Base-by-base conservation (phyloP, 2,329 filamentous ascomycete genomes). In the Cadophora malorum region DNA sequence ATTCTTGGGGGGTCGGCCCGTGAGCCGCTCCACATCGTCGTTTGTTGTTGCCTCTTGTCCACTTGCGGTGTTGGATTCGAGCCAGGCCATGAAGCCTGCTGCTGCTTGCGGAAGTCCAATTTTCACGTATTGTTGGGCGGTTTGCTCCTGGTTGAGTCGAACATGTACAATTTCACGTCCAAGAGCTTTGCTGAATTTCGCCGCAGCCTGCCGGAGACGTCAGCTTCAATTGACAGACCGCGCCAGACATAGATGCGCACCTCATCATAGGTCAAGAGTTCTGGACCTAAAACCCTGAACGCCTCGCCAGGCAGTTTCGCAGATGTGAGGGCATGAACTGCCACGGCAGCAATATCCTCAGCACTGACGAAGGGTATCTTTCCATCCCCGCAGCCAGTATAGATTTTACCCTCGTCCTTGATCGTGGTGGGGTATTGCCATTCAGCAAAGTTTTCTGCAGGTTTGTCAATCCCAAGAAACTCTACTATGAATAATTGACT, bases 331-430 rank as follows among this genome's bases (percentile, higher is more conserved):
- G 79, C 77, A 55, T 76, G 73, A 62, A 79, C 78, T 2, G 80
- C 82, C 1, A 83, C 79, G 4, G 78, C 79, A 0, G 83, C 82
- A 61, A 85, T 82, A 67, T 85, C 83, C 25, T 79, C 73, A 9
- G 80, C 78, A n/a, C 79, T 80, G 9, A 85, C 77, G 74, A 82
- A 84, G 0, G 82, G 81, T 35, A 84, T 79, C 64, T 77, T 80
- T 19, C 83, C 83, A 7, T 80, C 70, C 1, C 77, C 79, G 3
- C 80, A 79, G 1, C 82, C 81, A 4, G 82, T 81, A 71, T 81
- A 83, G 31, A 84, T 76, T 65, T 77, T 80, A 70, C 75, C 76
- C 63, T 83, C 79, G 2, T 80, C 74, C 47, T 73, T 79, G 71
- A 85, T 80, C 1, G 64, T 73, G 14, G 19, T 31, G 33, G 52